Percentiles rank a stretch among this genome's conserved stretches.
Conservation (phyloP, 2,329 filamentous ascomycete species). For the Pseudogymnoascus sp. region DNA sequence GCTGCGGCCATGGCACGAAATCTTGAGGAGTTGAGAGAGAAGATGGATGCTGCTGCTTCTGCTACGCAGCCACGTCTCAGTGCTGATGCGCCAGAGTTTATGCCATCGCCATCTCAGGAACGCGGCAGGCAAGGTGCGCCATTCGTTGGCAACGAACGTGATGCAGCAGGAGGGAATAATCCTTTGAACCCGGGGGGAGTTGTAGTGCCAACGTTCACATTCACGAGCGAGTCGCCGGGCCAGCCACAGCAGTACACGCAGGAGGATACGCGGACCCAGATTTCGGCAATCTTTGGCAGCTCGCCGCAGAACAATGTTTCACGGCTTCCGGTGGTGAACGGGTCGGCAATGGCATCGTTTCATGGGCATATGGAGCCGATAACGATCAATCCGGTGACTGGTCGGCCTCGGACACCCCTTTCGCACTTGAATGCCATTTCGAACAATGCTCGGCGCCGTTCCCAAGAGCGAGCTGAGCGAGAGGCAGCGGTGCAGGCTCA, state of each 20-base stretch:
- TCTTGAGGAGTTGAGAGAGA: neutral
- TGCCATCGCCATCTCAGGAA: neutral
- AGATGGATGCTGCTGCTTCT: neutral
- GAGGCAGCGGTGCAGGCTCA: neutral
- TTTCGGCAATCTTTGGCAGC: neutral
- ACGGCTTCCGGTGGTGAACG: neutral
- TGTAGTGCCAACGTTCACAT: neutral
- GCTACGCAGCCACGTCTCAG: neutral
- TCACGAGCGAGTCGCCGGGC: neutral
- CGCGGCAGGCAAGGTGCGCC: neutral
- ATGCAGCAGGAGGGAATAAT: neutral
- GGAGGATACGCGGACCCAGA: neutral
- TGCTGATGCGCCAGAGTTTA: neutral
- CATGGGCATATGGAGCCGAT: constrained; percentile 4
- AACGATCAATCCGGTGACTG: constrained; percentile 1
- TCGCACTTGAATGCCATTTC: neutral
- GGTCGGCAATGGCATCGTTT: neutral
- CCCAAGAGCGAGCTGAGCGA: constrained; percentile 5
- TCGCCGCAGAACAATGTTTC: neutral
- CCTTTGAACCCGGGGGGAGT: neutral
- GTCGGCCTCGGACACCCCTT: neutral
- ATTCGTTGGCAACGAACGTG: neutral
- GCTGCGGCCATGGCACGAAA: neutral
- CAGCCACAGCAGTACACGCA: constrained; percentile 1
- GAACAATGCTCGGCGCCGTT: constrained; percentile 5